Conservation (phyloP, 257 asterid species). For the Eucommia ulmoides region DNA sequence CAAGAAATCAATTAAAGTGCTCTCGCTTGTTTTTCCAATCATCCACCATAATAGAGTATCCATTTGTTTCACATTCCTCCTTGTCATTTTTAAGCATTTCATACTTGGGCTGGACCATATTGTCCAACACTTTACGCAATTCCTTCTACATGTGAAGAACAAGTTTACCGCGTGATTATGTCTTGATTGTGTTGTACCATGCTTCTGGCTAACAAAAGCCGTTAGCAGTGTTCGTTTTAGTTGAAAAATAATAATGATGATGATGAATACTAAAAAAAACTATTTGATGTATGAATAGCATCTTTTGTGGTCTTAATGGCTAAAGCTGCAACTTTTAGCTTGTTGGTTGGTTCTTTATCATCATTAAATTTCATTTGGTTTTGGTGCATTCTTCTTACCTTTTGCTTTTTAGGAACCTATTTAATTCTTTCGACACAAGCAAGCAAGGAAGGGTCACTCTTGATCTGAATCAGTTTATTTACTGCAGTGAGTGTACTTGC, state of each 20-base stretch:
- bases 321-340: not conserved
- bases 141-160: too few relatives aligned
- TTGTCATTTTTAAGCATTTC: too few relatives aligned
- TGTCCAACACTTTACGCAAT: too few relatives aligned
- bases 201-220: not conserved
- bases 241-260: too few relatives aligned
- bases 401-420: slow-evolving; percentile 42
- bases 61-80: too few relatives aligned
- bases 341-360: not conserved
- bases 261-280: too few relatives aligned
- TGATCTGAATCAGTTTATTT: slow-evolving; percentile 69
- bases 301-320: not conserved
- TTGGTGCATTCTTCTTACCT: not conserved
- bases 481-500: slow-evolving; percentile 56
- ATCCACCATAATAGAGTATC: too few relatives aligned
- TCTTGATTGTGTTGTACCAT: too few relatives aligned
- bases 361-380: not conserved
- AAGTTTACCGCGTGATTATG: too few relatives aligned
- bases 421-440: slow-evolving; percentile 66
- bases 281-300: not conserved
- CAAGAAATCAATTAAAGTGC: too few relatives aligned
- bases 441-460: slow-evolving; percentile 77
- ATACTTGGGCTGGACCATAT: too few relatives aligned
- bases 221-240: not conserved
- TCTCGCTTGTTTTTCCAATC: too few relatives aligned